These are phyloP conservation scores for Mucor irregularis DNA, from an alignment of 371 early-diverging fungal species.

Conservation along the genomic window DNA sequence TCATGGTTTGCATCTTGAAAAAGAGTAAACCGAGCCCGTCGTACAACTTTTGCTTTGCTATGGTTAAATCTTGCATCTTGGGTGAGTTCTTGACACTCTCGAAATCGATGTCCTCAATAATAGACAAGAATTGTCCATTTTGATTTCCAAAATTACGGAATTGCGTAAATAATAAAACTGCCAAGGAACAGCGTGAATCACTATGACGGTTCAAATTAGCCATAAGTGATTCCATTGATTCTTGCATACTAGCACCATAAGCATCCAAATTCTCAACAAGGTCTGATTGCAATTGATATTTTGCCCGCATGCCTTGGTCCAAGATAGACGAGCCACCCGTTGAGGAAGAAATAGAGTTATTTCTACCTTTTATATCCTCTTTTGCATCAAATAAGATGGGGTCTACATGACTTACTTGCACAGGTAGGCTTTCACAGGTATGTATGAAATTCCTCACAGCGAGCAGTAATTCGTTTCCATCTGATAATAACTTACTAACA, in stretches of 20 bases:
- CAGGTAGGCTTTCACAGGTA: conserved; percentile 72
- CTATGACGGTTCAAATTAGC: conserved; percentile 14
- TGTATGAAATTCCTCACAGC: conserved; percentile 78
- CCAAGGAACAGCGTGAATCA: conserved; percentile 45
- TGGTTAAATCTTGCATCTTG: conserved; percentile 14
- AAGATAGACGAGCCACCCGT: background rate
- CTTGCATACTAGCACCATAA: conserved; percentile 40
- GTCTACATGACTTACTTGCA: conserved; percentile 56
- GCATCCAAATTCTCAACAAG: conserved; percentile 35
- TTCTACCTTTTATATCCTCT: background rate
- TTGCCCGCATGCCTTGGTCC: conserved; percentile 9
- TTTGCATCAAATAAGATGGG: conserved; percentile 18
- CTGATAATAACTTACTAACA: conserved; percentile 29
- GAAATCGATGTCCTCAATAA: conserved; percentile 45
- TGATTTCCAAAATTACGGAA: conserved; percentile 51
- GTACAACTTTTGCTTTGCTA: conserved; percentile 52
- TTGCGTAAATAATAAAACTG: conserved; percentile 55
- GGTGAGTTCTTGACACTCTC: conserved; percentile 24
- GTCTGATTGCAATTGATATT: conserved; percentile 29
- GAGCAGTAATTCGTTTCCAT: conserved; percentile 63
- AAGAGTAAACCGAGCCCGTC: conserved; percentile 69
- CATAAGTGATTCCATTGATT: conserved; percentile 35
- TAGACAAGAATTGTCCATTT: conserved; percentile 42
- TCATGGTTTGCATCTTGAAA: conserved; percentile 62
- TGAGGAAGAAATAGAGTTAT: background rate